Conservation (phyloP, 2,329 filamentous ascomycete species). For the Xylariaceae sp. region DNA sequence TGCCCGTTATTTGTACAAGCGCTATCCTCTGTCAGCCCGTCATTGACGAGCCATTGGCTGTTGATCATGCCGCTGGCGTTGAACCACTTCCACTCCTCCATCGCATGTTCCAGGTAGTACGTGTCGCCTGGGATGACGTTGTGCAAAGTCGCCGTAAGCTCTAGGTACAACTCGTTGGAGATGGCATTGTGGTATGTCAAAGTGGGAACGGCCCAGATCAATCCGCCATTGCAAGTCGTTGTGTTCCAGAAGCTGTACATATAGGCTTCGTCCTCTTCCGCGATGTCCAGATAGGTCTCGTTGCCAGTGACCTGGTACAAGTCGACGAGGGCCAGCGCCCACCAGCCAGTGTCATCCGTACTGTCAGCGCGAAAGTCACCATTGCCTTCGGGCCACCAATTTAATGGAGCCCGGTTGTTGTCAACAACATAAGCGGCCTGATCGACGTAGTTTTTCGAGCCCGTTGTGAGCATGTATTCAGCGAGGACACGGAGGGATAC, state of each 20-base stretch:
- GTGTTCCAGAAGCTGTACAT: constrained; percentile 41
- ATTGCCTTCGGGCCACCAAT: constrained; percentile 34
- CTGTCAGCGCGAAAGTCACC: constrained; percentile 38
- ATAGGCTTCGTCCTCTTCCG: constrained; percentile 44
- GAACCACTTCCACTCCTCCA: constrained; percentile 43
- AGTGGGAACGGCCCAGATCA: constrained; percentile 43
- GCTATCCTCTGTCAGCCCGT: constrained; percentile 36
- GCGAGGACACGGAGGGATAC: constrained; percentile 33
- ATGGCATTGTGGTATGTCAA: constrained; percentile 39
- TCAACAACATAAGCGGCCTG: constrained; percentile 31
- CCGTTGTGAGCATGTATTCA: constrained; percentile 34
- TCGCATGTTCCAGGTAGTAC: constrained; percentile 37
- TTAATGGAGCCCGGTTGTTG: constrained; percentile 30
- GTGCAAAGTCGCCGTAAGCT: constrained; percentile 41
- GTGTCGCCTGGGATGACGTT: constrained; percentile 35
- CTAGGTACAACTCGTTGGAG: constrained; percentile 45
- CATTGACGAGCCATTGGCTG: constrained; percentile 36
- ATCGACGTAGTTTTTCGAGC: constrained; percentile 27
- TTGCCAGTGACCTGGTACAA: constrained; percentile 45
- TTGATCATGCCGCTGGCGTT: constrained; percentile 39
- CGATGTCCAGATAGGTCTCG: constrained; percentile 41
- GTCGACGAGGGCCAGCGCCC: constrained; percentile 47
- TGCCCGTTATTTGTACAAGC: constrained; percentile 29
- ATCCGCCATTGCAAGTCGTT: constrained; percentile 38
- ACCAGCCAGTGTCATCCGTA: constrained; percentile 48